Base-by-base conservation (phyloP, 192 early-diverging fungal genomes). In the Allomyces arbusculus region DNA sequence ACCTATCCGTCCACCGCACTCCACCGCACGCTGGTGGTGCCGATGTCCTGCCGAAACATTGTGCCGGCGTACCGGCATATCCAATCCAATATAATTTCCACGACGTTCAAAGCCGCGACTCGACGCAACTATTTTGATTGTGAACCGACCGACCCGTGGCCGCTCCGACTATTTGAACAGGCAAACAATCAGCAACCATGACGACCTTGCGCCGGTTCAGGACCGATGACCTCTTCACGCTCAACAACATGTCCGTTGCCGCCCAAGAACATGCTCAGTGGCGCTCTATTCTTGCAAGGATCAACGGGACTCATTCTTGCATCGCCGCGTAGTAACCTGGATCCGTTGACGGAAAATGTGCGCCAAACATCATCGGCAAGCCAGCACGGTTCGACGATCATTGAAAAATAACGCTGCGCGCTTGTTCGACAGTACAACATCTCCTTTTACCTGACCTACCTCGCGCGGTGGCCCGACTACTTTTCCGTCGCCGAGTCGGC, bases 341-440 rank as follows among this genome's bases (percentile, higher is more conserved):
- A 96, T 74, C 82, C 83, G 25, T 84, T 91, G 70, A 99, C 95
- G 0, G 94, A 96, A 72, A 99, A 91, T 0, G 89, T 91, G 80
- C 71, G 69, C 50, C 16, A 0, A 7, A 40, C 6, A 3, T n/a
- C 28, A 63, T 40, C 44, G 62, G 4, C 7, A 3, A 23, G 44
- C 45, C 9, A 16, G 26, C 19, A 64, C 23, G 61, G 23, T 24
- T 4, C 43, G 10, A 64, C n/a, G 63, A 62, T 24, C 61, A 64
- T 69, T 3, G 61, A 45, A 33, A 58, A 58, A 8, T 58, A 44
- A 23, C 26, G n/a, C 45, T 62, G 20, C 40, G 62, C 62, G 58
- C 61, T 44, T 66, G 50, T 28, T 28, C 24, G n/a, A 24, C 74
- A 91, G 87, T 98, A 98, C 80, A 88, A 89, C 68, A 88, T 94